A percentile compares a stretch with the other conserved stretches of the same genome.
These are phyloP conservation scores for Aspergillus ochraceus DNA, from an alignment of 2,329 filamentous ascomycete genomes.

Conservation along the genomic window DNA sequence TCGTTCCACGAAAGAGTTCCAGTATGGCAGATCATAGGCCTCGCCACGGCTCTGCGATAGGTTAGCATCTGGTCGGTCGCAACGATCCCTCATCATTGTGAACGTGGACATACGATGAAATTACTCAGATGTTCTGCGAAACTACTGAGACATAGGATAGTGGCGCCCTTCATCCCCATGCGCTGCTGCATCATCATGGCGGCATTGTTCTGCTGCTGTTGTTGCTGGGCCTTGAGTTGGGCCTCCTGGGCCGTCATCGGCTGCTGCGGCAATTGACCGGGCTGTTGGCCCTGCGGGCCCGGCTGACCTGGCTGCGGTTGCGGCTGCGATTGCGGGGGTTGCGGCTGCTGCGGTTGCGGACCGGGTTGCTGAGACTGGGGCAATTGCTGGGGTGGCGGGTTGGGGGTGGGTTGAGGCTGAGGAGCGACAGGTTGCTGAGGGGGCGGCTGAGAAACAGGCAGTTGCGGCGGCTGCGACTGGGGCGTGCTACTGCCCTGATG, in stretches of 20 bases:
- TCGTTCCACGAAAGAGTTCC: constrained; percentile 74
- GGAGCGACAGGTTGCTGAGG: constrained; percentile 35
- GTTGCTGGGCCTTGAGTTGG: constrained; percentile 40
- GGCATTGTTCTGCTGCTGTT: constrained; percentile 35
- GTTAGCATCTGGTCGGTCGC: constrained; percentile 12
- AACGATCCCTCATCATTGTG: background rate
- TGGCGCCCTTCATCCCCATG: constrained; percentile 42
- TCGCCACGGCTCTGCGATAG: constrained; percentile 54
- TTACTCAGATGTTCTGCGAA: constrained; percentile 58
- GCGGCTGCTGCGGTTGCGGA: constrained; percentile 29
- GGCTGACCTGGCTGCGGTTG: constrained; percentile 39
- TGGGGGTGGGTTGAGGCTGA: constrained; percentile 38
- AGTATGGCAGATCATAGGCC: constrained; percentile 70
- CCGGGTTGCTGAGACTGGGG: constrained; percentile 38
- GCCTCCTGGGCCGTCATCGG: constrained; percentile 42
- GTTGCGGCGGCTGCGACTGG: constrained; percentile 33
- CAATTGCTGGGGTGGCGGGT: constrained; percentile 36
- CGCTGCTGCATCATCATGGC: constrained; percentile 41
- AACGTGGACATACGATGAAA: constrained; percentile 54
- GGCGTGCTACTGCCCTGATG: constrained; percentile 41
- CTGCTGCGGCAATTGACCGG: constrained; percentile 35
- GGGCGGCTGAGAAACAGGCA: constrained; percentile 35
- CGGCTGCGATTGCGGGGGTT: constrained; percentile 33
- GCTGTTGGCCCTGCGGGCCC: constrained; percentile 41
- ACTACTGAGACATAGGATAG: constrained; percentile 54